These are phyloP conservation scores for Cyclotella cryptica DNA, from an alignment of 108 stramenopile genomes.

Conservation along the genomic window DNA sequence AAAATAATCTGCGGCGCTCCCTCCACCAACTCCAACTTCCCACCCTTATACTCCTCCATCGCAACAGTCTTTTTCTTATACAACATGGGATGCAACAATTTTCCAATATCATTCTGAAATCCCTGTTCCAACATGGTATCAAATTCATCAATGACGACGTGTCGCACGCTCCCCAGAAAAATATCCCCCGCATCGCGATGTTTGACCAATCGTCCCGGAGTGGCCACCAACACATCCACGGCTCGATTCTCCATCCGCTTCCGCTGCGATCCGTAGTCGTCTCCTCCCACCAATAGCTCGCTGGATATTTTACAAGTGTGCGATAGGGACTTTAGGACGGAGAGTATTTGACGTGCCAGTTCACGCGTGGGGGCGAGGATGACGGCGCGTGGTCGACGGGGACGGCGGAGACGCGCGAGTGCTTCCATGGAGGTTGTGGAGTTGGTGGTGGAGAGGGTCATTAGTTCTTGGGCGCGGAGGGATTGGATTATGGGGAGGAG, in stretches of 20 bases:
- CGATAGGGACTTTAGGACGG: constrained; percentile 84
- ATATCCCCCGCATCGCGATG: constrained; percentile 90
- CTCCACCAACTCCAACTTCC: constrained; percentile 51
- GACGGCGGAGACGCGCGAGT: constrained; percentile 47
- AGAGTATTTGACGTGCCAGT: constrained; percentile 90
- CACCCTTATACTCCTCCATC: constrained; percentile 43
- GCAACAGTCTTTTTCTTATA: constrained; percentile 60
- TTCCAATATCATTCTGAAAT: constrained; percentile 90
- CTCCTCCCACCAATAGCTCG: constrained; percentile 88
- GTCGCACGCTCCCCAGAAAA: constrained; percentile 65
- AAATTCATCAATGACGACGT: constrained; percentile 96
- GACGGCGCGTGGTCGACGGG: constrained; percentile 90
- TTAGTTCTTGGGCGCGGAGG: constrained; percentile 80
- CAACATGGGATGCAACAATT: constrained; percentile 82
- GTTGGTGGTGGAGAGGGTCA: constrained; percentile 47
- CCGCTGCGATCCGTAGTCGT: constrained; percentile 86
- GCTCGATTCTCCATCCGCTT: constrained; percentile 67
- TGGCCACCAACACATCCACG: constrained; percentile 92
- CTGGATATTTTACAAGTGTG: constrained; percentile 87
- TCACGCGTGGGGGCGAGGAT: constrained; percentile 95
- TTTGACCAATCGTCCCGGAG: constrained; percentile 93
- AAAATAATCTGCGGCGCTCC: constrained; percentile 85
- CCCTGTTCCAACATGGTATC: constrained; percentile 99
- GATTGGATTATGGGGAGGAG: constrained; percentile 85
- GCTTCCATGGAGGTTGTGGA: constrained; percentile 26